Percentiles rank a stretch among this genome's conserved stretches.
phyloP scores from a whole-genome alignment of 257 asterid species.

The Nicotiana attenuata region DNA sequence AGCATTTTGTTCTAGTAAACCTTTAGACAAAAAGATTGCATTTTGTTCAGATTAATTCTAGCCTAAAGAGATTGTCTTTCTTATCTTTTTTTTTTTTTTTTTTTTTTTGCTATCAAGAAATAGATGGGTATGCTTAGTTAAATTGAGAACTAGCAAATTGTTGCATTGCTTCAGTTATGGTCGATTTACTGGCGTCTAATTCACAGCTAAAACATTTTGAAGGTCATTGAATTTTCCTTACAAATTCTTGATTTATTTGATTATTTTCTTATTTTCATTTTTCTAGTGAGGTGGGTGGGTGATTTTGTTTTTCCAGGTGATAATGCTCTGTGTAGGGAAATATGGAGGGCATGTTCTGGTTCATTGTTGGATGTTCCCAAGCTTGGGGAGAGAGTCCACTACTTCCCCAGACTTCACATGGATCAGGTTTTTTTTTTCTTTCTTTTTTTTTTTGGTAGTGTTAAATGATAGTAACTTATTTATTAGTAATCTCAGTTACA shows the following conservation, averaged over 20 bases:
- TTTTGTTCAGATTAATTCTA: too few species aligned
- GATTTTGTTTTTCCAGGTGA: slow-evolving; percentile 3
- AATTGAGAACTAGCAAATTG: background rate
- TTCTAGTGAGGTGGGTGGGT: background rate
- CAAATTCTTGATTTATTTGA: background rate
- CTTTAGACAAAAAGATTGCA: too few species aligned
- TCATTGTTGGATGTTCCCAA: slow-evolving; percentile 64
- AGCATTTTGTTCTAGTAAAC: too few species aligned
- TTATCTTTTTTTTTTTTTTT: too few species aligned
- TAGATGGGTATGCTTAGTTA: background rate
- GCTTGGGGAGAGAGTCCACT: slow-evolving; percentile 41
- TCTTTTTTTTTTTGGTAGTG: too few species aligned
- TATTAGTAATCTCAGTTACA: too few species aligned
- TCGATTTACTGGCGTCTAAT: background rate
- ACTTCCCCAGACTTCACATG: slow-evolving; percentile 69
- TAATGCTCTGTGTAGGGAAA: slow-evolving; percentile 39
- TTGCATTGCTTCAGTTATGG: background rate
- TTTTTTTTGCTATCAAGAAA: background rate
- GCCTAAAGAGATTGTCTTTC: too few species aligned
- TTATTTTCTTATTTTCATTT: background rate
- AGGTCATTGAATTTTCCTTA: background rate
- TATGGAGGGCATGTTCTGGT: slow-evolving; percentile 74
- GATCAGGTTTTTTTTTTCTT: slow-evolving; percentile 41
- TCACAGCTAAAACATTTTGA: background rate
- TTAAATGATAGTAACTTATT: too few species aligned